A percentile compares a stretch with the other conserved stretches of the same genome.
Conservation (phyloP, 1,284 basidiomycete genomes). For the Sporisorium sorghi region DNA sequence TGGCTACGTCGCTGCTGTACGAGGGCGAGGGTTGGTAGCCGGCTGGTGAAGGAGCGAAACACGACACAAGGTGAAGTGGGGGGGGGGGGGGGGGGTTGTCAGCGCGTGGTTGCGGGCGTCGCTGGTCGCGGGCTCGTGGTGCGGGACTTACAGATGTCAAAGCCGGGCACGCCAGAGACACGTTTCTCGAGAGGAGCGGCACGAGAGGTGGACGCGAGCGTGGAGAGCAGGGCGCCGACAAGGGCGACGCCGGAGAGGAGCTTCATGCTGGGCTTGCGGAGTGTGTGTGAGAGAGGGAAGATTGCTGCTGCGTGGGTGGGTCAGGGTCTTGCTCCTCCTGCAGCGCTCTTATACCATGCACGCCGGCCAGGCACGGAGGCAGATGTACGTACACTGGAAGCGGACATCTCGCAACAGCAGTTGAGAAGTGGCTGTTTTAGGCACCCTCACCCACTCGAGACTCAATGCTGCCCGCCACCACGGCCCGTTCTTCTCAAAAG, state of each 20-base stretch:
- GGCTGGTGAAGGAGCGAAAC: neutral
- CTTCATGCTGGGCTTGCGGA: conserved; percentile 22
- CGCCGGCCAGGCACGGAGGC: neutral
- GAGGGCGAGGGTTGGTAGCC: conserved; percentile 74
- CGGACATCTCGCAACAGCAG: neutral
- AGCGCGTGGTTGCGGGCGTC: too few species aligned
- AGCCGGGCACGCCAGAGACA: conserved; percentile 38
- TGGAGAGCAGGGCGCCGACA: conserved; percentile 17
- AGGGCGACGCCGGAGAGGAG: conserved; percentile 19
- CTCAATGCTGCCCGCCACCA: neutral
- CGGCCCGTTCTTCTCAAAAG: conserved; percentile 2
- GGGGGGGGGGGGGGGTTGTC: too few species aligned
- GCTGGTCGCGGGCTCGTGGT: too few species aligned
- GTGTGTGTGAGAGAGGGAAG: neutral
- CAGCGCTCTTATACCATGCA: conserved; percentile 10
- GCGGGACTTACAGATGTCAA: conserved; percentile 72
- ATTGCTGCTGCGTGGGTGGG: too few species aligned
- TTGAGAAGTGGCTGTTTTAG: too few species aligned
- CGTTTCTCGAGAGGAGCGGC: conserved; percentile 46
- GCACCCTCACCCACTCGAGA: neutral
- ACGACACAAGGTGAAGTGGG: too few species aligned
- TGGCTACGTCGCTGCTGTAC: conserved; percentile 74
- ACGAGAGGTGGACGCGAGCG: conserved; percentile 6
- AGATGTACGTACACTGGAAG: neutral
- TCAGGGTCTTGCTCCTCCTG: too few species aligned